Base-by-base conservation (phyloP, 2,329 filamentous ascomycete genomes). In the Epichloe festucae region DNA sequence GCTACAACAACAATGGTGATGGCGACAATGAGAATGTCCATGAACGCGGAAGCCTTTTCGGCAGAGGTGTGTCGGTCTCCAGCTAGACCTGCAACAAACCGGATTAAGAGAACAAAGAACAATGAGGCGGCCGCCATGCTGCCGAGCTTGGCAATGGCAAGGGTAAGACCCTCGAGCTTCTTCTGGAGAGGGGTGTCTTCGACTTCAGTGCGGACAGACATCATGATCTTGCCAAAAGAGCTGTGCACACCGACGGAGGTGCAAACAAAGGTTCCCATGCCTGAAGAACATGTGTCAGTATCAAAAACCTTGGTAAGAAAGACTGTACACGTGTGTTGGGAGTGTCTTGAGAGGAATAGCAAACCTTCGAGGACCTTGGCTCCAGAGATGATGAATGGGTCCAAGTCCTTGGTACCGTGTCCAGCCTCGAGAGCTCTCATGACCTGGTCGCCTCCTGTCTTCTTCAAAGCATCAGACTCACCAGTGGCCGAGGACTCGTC, bases 1-100 rank as follows among this genome's bases (percentile, higher is more conserved):
- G 85, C 85, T 49, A 89, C 85, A 41, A 89, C 85, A 55, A 89
- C 85, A 55, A 89, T 86, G 2, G 85, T 89, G 39, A 89, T 82
- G 21, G 87, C 84, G 45, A 87, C 81, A 56, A 89, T 89, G 59
- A 89, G 80, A 54, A 89, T 87, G 53, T 84, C 77, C 57, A 89
- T 73, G 60, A 89, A 89, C 49, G 79, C 74, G 61, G 91, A 86
- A 8, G 86, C 89, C 70, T 94, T 95, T 50, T 81, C 66, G 2
- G 87, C 82, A 3, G 87, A 75, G 0, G 76, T 75, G 2, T 10
- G 31, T 31, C 31, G 8, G 59, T 78, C 81, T 38, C 69, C 60
- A 5, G 76, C 75, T 7, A 91, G 73, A 15, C 75, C 67, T 36
- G 77, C 82, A 23, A 87, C 70, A 63, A 89, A 91, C 60, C 87